A percentile compares a stretch with the other conserved stretches of the same genome.
phyloP scores from a whole-genome alignment of 106 monocot species.

The Apostasia shenzhenica region DNA sequence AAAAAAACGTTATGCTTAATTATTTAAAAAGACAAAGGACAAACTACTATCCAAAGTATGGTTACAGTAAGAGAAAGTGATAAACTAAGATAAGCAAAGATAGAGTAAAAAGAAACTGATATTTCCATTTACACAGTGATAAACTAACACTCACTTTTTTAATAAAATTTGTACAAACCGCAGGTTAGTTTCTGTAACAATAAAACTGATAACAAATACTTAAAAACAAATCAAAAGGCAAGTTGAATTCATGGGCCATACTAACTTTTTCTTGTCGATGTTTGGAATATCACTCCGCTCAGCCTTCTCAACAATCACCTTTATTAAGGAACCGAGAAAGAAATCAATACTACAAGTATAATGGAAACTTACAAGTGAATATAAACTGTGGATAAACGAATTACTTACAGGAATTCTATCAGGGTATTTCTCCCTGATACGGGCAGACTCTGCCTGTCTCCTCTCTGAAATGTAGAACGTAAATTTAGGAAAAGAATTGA shows the following conservation, averaged over 20 bases:
- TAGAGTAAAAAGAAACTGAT: no score
- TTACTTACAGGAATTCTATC: constrained; percentile 20
- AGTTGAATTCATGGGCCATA: background rate
- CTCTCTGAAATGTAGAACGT: constrained; percentile 8
- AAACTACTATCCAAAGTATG: no score
- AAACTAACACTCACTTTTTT: no score
- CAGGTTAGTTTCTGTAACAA: no score
- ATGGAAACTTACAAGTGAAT: background rate
- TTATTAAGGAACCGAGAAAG: background rate
- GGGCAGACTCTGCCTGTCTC: constrained; percentile 19
- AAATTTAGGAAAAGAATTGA: background rate
- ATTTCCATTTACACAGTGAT: no score
- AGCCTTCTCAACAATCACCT: constrained; percentile 31
- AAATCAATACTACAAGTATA: background rate
- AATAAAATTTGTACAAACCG: no score
- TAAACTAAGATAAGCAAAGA: no score
- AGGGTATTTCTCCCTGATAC: constrained; percentile 20
- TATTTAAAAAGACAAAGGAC: no score
- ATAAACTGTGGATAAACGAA: background rate
- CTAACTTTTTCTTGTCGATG: constrained; percentile 30
- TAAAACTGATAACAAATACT: no score
- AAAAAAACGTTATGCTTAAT: no score
- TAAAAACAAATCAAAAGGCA: no score
- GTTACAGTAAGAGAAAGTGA: no score
- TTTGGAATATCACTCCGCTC: constrained; percentile 23